Conservation (phyloP, 164 flowering plant genomes). For the Kingdonia uniflora region DNA sequence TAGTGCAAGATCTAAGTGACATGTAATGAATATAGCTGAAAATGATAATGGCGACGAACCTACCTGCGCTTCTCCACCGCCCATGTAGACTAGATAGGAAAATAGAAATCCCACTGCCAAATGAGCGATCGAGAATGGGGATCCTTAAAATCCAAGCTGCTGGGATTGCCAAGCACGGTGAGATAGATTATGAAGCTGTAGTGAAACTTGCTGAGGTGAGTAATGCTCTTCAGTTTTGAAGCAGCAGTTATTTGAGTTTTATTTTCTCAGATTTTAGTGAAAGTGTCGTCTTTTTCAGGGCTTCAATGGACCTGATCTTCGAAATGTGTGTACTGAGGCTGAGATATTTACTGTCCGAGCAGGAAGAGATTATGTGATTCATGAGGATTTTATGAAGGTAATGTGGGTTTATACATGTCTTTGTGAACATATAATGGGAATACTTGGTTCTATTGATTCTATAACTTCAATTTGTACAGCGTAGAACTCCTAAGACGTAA, state of each 20-base stretch:
- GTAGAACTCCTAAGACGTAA: not conserved
- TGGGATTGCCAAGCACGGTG: conserved; percentile 87
- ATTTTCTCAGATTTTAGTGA: too few relatives aligned
- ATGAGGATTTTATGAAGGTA: conserved; percentile 98
- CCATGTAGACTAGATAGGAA: conserved; percentile 80
- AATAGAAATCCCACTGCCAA: conserved; percentile 78
- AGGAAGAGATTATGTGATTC: conserved; percentile 88
- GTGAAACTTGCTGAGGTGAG: conserved; percentile 89
- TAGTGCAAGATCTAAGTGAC: too few relatives aligned
- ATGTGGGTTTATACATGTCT: not conserved
- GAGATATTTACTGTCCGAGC: conserved; percentile 96
- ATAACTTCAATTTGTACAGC: not conserved
- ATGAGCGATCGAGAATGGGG: conserved; percentile 82
- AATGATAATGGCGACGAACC: conserved; percentile 88
- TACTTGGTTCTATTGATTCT: not conserved
- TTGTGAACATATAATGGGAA: too few relatives aligned
- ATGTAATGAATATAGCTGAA: conserved; percentile 37
- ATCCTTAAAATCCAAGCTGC: conserved; percentile 82
- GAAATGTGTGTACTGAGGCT: conserved; percentile 96
- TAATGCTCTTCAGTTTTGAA: not conserved
- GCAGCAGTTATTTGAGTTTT: not conserved
- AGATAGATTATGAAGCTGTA: conserved; percentile 82
- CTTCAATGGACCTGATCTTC: conserved; percentile 94
- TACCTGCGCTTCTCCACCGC: conserved; percentile 89
- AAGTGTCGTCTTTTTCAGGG: conserved; percentile 35